phyloP scores from a whole-genome alignment of 2,329 filamentous ascomycete species.

The Arthroderma sp. region DNA sequence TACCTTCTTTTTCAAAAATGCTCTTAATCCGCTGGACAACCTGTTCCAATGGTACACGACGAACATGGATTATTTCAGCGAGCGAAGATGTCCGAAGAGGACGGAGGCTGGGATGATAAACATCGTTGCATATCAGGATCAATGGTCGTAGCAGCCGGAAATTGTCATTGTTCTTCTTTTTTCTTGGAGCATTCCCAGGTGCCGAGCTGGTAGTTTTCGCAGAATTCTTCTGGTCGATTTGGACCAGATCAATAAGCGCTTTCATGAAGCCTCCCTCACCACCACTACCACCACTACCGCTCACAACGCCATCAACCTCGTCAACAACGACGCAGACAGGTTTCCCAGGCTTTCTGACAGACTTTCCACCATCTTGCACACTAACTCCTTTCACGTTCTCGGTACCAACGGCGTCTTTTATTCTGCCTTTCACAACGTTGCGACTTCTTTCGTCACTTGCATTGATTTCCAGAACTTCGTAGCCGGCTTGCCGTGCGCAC shows the following conservation, averaged over 20 bases:
- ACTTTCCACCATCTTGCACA: constrained; percentile 32
- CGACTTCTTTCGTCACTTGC: constrained; percentile 88
- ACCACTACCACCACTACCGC: constrained; percentile 51
- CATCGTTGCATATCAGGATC: constrained; percentile 92
- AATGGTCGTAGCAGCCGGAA: constrained; percentile 80
- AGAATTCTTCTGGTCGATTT: constrained; percentile 72
- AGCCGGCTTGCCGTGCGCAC: constrained; percentile 86
- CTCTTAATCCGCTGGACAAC: constrained; percentile 68
- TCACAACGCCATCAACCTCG: constrained; percentile 88
- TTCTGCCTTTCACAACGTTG: constrained; percentile 80
- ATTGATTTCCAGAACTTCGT: constrained; percentile 94
- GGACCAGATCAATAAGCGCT: constrained; percentile 79
- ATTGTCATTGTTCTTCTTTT: constrained; percentile 61
- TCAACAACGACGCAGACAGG: constrained; percentile 92
- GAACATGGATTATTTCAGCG: constrained; percentile 83
- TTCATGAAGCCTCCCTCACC: constrained; percentile 91
- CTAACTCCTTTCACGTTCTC: constrained; percentile 70
- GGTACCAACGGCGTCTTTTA: constrained; percentile 81
- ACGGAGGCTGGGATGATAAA: constrained; percentile 80
- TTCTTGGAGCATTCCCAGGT: constrained; percentile 34
- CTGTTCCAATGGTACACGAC: constrained; percentile 75
- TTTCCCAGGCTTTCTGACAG: constrained; percentile 58
- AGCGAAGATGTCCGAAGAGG: constrained; percentile 72
- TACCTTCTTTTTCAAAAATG: constrained; percentile 80
- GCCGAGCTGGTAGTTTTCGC: constrained; percentile 12